Evolutionary conservation across 441 rosid species (phyloP), one percentile per base, ranked within the genome.

Genomic region (Adansonia madagascariensis): DNA sequence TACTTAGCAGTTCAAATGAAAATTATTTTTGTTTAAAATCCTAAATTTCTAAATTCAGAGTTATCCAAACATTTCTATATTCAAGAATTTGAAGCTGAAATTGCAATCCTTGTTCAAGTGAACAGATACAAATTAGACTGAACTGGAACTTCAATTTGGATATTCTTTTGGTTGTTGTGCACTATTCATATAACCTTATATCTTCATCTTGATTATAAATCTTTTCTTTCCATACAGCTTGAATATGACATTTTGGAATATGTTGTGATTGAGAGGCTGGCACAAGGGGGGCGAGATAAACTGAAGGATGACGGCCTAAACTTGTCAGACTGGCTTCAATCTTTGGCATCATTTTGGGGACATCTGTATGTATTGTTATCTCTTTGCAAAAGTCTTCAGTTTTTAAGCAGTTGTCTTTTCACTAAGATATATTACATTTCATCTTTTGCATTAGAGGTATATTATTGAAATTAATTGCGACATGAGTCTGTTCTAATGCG

Each of bases 271-370:
- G 99, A 97, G 86, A 94, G 99, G 43, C 80, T 97, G 84, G 98
- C 89, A 43, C 99, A 87, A 94, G 90, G 93, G 44, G 99, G 99
- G 74, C 99, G 99, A 62, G 98, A 91, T 84, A 97, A 97, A 88
- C 90, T 97, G 60, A 97, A 95, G 85, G 99, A 97, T 74, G 99
- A 97, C 73, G 99, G 99, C 80, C 91, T 97, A 84, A 95, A 97
- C 87, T 82, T 97, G 84, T 97, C 99, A 35, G 99, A 97, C 78
- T 97, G 99, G 99, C 98, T 97, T 80, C 99, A 95, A 78, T 95
- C 99, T 1, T 62, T 97, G 94, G 99, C 99, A 75, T 97, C 99
- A 63, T 97, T 97, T 85, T 97, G 99, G 99, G 99, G 99, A 84
- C 99, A 95, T 91, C 91, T 97, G 99, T 97, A 93, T 80, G 99